These are phyloP conservation scores for Fagopyrum homotropicum DNA, from an alignment of 148 eudicot genomes.

Conservation along the genomic window DNA sequence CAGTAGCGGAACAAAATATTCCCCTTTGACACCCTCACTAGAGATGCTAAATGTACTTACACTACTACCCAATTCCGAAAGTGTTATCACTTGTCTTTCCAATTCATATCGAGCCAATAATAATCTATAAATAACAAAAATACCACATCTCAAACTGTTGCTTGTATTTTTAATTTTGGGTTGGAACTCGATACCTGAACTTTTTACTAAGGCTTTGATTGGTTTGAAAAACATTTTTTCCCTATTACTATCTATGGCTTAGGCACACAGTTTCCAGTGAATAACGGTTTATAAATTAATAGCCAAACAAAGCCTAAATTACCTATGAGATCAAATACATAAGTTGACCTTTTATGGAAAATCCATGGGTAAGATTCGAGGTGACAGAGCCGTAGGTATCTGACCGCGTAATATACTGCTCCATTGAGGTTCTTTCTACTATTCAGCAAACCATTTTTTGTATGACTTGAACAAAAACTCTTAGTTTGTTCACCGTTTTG, in stretches of 20 bases:
- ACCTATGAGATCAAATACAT: not conserved
- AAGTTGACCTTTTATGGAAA: not conserved
- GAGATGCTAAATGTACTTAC: not conserved
- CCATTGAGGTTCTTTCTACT: not conserved
- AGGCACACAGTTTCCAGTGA: no score
- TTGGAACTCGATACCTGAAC: not conserved
- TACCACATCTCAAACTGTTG: not conserved
- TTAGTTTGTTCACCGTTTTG: constrained; percentile 3
- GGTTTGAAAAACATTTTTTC: no score
- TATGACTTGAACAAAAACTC: not conserved
- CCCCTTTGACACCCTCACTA: not conserved
- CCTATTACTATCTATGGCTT: no score
- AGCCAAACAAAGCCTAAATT: not conserved
- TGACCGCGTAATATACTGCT: not conserved
- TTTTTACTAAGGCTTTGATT: not conserved
- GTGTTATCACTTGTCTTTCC: not conserved
- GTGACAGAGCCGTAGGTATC: not conserved
- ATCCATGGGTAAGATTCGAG: not conserved
- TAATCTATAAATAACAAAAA: not conserved
- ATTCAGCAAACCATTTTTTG: not conserved
- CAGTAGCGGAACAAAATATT: not conserved
- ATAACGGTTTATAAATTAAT: no score
- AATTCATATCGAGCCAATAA: not conserved
- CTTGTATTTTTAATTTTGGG: not conserved
- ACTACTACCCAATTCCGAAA: not conserved